phyloP scores from a whole-genome alignment of 192 early-diverging fungal genomes.

The Backusella luteola region DNA sequence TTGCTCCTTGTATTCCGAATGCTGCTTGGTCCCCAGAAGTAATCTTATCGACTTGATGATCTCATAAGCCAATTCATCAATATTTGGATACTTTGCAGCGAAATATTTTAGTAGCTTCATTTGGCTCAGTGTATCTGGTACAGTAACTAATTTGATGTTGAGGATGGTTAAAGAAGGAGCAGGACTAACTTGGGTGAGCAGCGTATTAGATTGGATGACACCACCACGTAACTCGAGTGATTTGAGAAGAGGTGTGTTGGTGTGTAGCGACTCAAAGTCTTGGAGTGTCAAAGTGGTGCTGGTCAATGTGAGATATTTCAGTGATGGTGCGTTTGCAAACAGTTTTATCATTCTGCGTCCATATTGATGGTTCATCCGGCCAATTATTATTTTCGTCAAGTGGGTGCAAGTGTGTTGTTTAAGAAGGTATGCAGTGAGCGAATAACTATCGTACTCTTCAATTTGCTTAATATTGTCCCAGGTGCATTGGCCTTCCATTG shows the following conservation, averaged over 20 bases:
- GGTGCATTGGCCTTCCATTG: neutral
- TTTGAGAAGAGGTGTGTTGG: neutral
- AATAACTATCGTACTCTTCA: neutral
- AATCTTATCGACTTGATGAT: neutral
- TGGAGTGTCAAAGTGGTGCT: neutral
- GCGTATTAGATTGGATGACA: neutral
- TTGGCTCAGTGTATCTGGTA: neutral
- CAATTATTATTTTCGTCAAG: neutral
- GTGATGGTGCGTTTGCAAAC: neutral
- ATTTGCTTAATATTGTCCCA: neutral
- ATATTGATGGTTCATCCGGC: too few species aligned
- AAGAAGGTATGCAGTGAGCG: neutral
- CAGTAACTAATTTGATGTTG: neutral
- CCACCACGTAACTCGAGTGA: neutral
- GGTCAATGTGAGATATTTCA: neutral
- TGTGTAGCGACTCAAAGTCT: neutral
- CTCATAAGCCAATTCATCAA: neutral
- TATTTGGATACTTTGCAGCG: neutral
- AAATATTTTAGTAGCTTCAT: neutral
- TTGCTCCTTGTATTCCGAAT: neutral
- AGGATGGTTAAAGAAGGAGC: neutral
- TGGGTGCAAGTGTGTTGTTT: neutral
- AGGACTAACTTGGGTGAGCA: neutral
- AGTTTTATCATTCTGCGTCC: neutral
- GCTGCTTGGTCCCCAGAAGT: neutral